phyloP scores from a whole-genome alignment of 331 rosid species.

The Spiraea crenata region DNA sequence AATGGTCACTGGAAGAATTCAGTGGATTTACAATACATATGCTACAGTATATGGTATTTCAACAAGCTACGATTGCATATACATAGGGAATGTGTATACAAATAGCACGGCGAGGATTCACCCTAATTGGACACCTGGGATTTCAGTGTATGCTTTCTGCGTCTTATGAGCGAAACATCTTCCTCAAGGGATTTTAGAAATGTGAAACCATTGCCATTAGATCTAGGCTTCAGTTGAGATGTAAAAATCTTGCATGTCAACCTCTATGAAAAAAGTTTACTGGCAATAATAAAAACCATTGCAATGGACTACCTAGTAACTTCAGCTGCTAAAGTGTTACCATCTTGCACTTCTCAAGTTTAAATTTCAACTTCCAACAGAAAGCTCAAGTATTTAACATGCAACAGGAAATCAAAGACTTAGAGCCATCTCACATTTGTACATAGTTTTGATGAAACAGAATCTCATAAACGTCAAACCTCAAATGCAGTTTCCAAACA shows the following conservation, averaged over 20 bases:
- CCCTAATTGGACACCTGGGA: slow-evolving; percentile 41
- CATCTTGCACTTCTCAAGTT: too few relatives aligned
- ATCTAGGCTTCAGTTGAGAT: too few relatives aligned
- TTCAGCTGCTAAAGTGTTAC: not conserved
- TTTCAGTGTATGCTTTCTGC: slow-evolving; percentile 34
- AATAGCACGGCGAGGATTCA: slow-evolving; percentile 32
- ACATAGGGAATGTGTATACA: slow-evolving; percentile 28
- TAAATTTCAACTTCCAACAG: too few relatives aligned
- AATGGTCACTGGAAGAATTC: slow-evolving; percentile 28
- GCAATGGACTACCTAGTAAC: not conserved
- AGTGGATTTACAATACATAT: slow-evolving; percentile 32
- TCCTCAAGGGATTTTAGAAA: not conserved
- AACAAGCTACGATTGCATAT: slow-evolving; percentile 30
- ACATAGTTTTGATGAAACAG: not conserved
- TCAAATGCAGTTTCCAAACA: not conserved
- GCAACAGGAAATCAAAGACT: not conserved
- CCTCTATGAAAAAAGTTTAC: not conserved
- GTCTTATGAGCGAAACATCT: slow-evolving; percentile 8
- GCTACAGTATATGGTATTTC: slow-evolving; percentile 25
- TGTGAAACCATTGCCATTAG: too few relatives aligned
- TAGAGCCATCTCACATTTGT: slow-evolving; percentile 12
- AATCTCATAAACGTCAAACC: slow-evolving; percentile 18
- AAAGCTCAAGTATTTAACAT: not conserved
- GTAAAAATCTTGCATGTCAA: not conserved
- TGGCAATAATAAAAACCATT: not conserved